phyloP scores from a whole-genome alignment of 1,284 basidiomycete genomes.

The Cutaneotrichosporon dermatis region DNA sequence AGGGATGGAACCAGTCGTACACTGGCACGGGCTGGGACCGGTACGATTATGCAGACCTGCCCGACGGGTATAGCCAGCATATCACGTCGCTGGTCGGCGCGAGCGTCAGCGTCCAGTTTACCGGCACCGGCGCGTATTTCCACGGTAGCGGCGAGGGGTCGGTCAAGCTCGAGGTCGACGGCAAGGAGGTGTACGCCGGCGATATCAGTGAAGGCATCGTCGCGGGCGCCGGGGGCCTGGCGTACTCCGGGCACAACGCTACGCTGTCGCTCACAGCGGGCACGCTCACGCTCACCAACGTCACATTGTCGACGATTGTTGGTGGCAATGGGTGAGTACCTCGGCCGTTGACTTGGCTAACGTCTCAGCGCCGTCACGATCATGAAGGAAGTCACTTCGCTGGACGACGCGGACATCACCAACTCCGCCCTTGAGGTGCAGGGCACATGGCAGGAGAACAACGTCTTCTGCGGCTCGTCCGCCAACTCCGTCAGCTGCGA shows the following conservation, averaged over 20 bases:
- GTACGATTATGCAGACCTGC: neutral
- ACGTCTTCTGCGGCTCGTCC: neutral
- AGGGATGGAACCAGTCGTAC: slow-evolving; percentile 7
- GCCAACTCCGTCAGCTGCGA: neutral
- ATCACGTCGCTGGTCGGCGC: neutral
- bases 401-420: neutral
- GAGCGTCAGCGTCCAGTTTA: neutral
- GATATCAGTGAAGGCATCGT: neutral
- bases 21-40: neutral
- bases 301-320: neutral
- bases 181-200: neutral
- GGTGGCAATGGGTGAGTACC: neutral
- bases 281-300: neutral
- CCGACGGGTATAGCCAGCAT: neutral
- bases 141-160: neutral
- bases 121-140: slow-evolving; percentile 5
- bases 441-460: neutral
- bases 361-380: neutral
- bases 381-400: neutral
- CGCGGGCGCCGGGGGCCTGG: neutral
- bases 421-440: neutral
- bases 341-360: neutral
- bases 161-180: neutral
- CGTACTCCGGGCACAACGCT: neutral
- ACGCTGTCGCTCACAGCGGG: neutral